Percentiles rank a stretch among this genome's conserved stretches.
These are phyloP conservation scores for Chlorophyllum brunneum DNA, from an alignment of 768 basidiomycete genomes.

Conservation along the genomic window DNA sequence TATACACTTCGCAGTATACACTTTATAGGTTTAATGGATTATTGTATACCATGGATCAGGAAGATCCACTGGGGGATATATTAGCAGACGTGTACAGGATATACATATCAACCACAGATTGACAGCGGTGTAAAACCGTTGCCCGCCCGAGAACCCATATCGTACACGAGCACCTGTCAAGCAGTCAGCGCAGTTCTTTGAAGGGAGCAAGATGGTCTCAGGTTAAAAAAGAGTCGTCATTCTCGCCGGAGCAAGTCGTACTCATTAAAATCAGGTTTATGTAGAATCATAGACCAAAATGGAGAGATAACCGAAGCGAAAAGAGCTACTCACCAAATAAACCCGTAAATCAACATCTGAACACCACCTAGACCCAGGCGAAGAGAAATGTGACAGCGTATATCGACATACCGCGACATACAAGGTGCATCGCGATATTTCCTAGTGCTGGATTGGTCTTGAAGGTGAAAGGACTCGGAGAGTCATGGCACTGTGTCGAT, in stretches of 20 bases:
- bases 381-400: slow-evolving; percentile 34
- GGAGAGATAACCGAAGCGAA: slow-evolving; percentile 6
- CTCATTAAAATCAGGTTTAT: slow-evolving; percentile 50
- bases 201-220: slow-evolving; percentile 26
- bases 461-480: slow-evolving; percentile 34
- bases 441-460: slow-evolving; percentile 42
- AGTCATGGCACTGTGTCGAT: slow-evolving; percentile 48
- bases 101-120: too few species aligned
- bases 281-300: slow-evolving; percentile 36
- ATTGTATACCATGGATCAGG: too few species aligned
- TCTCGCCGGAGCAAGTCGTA: slow-evolving; percentile 32
- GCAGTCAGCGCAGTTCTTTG: background rate
- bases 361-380: background rate
- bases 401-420: slow-evolving; percentile 44
- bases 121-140: too few species aligned
- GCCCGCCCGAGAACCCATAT: too few species aligned
- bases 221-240: slow-evolving; percentile 32
- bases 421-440: slow-evolving; percentile 39
- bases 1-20: background rate
- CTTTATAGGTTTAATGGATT: too few species aligned
- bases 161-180: background rate
- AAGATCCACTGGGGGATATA: too few species aligned
- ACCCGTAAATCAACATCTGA: background rate
- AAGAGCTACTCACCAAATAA: slow-evolving; percentile 23
- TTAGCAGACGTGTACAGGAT: too few species aligned